Evolutionary conservation across 257 asterid genomes (phyloP), one percentile per base, ranked within the genome.

Genomic region (Verbascum thapsus): DNA sequence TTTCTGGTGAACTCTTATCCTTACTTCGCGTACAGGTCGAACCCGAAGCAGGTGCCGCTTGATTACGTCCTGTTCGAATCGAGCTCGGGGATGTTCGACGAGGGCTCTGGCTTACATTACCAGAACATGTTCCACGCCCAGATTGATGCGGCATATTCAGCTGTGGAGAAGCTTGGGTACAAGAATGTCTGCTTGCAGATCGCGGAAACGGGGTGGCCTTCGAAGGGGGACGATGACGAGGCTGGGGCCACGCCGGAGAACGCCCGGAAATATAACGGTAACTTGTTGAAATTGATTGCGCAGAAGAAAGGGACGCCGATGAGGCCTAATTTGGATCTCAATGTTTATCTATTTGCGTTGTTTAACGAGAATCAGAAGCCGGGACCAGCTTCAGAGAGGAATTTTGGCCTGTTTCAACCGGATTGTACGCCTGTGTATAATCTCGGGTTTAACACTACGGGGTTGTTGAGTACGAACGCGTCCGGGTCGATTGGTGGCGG

Each of bases 151-250:
- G 90, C 83, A 0, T 76, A 86, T 26, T 72, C 87, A 0, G 98
- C 98, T 0, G 58, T 88, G 64, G 85, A 81, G 30, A 73, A 76
- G 58, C 48, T 91, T 1, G 98, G 96, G 16, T 88, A 77, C 64
- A 80, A 81, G 55, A 80, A 72, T 30, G 89, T 86, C 43, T 48
- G 77, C 18, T 58, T 91, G 15, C 96, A 88, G 81, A 78, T 91
- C 67, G 88, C 98, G 10, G 98, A 91, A 70, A 86, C 98, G 0
- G 98, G 98, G 0, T 91, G 98, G 98, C 96, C 98, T 61, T 86
- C 96, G 2, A 91, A 84, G 49, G 98, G 98, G 13, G 98, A 91
- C 71, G 43, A 75, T 10, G 92, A 91, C 57, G 98, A 91, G 79
- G 78, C 88, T 18, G 96, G 96, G 0, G 95, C 98, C 2, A 53